Base-by-base conservation (phyloP, 768 basidiomycete genomes). In the Xerocomellus intermedius region DNA sequence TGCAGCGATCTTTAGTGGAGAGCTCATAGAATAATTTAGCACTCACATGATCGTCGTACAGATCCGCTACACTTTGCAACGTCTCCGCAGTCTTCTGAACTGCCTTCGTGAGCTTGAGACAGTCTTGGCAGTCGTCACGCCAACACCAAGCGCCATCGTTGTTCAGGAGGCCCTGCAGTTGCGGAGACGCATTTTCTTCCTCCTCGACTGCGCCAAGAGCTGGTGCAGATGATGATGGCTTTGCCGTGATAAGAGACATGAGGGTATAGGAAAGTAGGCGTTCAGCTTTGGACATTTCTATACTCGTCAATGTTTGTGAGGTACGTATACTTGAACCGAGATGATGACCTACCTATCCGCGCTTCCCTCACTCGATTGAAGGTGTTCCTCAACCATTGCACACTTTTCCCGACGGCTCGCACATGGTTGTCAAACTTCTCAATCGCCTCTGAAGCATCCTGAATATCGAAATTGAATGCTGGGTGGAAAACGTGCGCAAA, bases 131-230 rank as follows among this genome's bases (percentile, higher is more conserved):
- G 3, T 77, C 78, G 50, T 94, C 89, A 24, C 84, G 78, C 91
- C 91, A 95, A 68, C 91, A 92, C 89, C 92, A 90, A 4, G 89
- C 91, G 1, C 89, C 86, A 24, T 89, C 81, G 9, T 77, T 75
- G 58, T 92, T 93, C 50, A 84, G 62, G 47, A 87, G 64, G 0
- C 87, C 86, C 54, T 78, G 82, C n/a, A 67, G 67, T 51, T 77
- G 77, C 36, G 69, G 61, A 21, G 64, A 64, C 4, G 70, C 58
- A 14, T 72, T 70, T 49, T 71, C 69, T 47, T 83, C 81, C 35
- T 84, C 80, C 39, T 80, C 78, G 1, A 75, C 77, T 2, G 77
- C 73, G 6, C 78, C 82, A 24, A 77, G 66, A 21, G 75, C 73
- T 9, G 80, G 75, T 5, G 78, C 69, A 4, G 82, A 77, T 5